Evolutionary conservation across 768 basidiomycete species (phyloP), one percentile per base, ranked within the genome.

Genomic region (Russula virescens): DNA sequence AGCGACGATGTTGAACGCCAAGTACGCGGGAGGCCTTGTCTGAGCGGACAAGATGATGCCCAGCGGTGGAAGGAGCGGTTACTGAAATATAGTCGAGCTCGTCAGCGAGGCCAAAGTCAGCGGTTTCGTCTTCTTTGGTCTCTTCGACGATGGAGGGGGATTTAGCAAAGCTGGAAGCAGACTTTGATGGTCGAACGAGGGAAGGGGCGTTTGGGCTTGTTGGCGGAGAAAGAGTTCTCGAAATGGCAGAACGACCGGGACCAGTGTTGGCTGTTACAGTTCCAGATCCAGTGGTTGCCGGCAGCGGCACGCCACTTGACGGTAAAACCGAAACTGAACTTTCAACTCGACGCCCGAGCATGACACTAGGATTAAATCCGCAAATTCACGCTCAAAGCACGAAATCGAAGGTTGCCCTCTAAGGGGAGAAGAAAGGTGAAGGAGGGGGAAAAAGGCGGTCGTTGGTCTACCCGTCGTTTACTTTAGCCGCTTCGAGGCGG

Each of bases 11-110:
- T 52, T 79, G 76, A 68, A 91, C 86, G 66, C 89, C 90, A 47
- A 91, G 82, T 57, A 91, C 79, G 66, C 88, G 81, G 25, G 89
- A 85, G 25, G 90, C 88, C 75, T 91, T 91, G 75, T 91, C 88
- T 28, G 79, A 75, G 63, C 82, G 80, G 60, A 76, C 71, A 64
- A 77, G 75, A 63, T 66, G 71, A 66, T 67, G 68, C 47, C 61
- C 68, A 51, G 60, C 68, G 60, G 71, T 73, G 35, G 71, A 67
- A 40, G 68, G 67, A 25, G 67, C 69, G 68, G 68, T 68, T 64
- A 85, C 74, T 66, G 82, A 84, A 69, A 89, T 87, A 74, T 87
- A 90, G 78, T 88, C 87, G 58, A 87, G 80, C 71, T 87, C 86
- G 75, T 89, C 85, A 28, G 83, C 83, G 60, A 89, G 83, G 60